Evolutionary conservation across 139 green algal genomes (phyloP).

Genomic region (Coelastrella sp.): DNA sequence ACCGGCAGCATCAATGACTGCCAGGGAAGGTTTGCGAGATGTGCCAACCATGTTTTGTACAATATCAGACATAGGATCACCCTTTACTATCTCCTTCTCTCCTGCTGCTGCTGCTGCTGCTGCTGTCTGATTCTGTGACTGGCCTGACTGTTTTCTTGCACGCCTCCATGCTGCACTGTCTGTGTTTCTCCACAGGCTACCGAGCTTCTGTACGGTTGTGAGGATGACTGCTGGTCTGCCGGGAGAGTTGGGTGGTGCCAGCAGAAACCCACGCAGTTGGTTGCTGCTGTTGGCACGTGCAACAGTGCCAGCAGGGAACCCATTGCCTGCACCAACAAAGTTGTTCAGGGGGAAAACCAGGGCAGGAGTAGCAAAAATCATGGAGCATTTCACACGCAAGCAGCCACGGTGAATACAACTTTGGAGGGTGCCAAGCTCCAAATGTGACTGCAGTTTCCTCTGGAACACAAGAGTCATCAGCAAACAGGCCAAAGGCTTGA

Average conservation of each 20-base stretch:
- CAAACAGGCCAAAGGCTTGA: too few species aligned
- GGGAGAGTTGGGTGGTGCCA: background rate
- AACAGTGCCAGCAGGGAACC: conserved; percentile 4
- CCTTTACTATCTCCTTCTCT: too few species aligned
- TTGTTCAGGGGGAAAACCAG: too few species aligned
- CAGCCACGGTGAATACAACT: background rate
- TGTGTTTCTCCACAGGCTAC: conserved; percentile 34
- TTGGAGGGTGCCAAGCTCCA: background rate
- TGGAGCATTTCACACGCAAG: background rate
- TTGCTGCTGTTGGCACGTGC: conserved; percentile 25
- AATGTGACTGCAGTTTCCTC: background rate
- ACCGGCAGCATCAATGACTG: background rate
- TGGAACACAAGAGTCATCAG: too few species aligned
- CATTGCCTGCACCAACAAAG: background rate
- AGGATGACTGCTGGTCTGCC: conserved; percentile 16
- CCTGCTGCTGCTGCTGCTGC: background rate
- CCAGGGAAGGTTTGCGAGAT: background rate
- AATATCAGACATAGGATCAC: too few species aligned
- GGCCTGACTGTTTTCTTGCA: background rate
- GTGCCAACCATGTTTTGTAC: too few species aligned
- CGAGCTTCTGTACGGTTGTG: conserved; percentile 59
- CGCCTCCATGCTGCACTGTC: background rate
- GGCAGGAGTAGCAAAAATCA: too few species aligned
- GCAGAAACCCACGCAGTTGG: conserved; percentile 20
- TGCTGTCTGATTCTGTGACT: background rate